These are phyloP conservation scores for Myxozyma udenii DNA, from an alignment of 805 yeast species.

Conservation along the genomic window DNA sequence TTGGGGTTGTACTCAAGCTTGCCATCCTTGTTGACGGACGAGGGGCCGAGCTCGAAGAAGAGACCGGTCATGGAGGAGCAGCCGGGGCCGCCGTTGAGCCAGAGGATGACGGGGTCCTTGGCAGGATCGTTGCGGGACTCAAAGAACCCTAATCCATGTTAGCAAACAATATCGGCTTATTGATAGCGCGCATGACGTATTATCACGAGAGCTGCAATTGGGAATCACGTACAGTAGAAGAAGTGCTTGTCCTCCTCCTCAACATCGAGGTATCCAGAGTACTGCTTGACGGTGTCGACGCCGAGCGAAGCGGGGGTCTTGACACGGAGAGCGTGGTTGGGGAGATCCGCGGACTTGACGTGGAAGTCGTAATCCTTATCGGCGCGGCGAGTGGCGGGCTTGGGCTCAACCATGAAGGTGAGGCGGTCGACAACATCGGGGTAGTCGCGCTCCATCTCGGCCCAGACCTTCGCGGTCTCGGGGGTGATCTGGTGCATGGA, in stretches of 20 bases:
- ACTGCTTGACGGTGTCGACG: conserved; percentile 74
- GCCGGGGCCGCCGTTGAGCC: conserved; percentile 96
- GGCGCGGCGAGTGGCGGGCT: conserved; percentile 32
- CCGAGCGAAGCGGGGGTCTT: conserved; percentile 68
- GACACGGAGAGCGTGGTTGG: conserved; percentile 59
- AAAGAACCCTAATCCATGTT: conserved; percentile 77
- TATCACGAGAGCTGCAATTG: too few species aligned
- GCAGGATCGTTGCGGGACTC: conserved; percentile 86
- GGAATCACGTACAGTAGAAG: conserved; percentile 53
- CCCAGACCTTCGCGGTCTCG: conserved; percentile 30
- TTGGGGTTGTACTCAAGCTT: conserved; percentile 74
- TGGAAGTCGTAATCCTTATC: conserved; percentile 42
- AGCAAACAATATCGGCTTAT: too few species aligned
- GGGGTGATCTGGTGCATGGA: conserved; percentile 21
- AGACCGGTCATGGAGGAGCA: conserved; percentile 87
- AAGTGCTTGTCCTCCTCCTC: conserved; percentile 84
- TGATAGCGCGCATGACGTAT: not conserved
- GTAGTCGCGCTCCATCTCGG: conserved; percentile 31
- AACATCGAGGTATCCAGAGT: conserved; percentile 69
- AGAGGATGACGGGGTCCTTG: conserved; percentile 80
- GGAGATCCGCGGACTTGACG: conserved; percentile 42
- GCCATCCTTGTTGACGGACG: conserved; percentile 62
- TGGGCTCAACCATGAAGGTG: conserved; percentile 26
- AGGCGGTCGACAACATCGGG: conserved; percentile 29
- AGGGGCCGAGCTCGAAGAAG: conserved; percentile 88